These are phyloP conservation scores for Penicillium griseofulvum DNA, from an alignment of 2,329 filamentous ascomycete genomes.

Conservation along the genomic window DNA sequence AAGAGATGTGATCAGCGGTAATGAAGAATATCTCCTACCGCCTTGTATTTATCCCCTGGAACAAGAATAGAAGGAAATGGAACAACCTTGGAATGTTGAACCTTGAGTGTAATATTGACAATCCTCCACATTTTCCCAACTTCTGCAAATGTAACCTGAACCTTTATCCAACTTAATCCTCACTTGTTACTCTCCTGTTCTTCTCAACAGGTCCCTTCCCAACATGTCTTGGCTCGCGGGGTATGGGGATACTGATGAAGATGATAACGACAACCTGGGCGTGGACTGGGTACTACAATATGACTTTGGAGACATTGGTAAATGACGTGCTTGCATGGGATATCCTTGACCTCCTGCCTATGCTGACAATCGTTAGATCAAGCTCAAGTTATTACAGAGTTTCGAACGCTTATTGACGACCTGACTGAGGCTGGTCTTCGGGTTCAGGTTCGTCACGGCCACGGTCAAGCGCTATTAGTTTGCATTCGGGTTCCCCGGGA, in stretches of 20 bases:
- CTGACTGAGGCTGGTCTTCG: constrained; percentile 77
- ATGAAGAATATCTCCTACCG: neutral
- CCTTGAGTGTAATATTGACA: neutral
- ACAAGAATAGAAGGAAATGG: neutral
- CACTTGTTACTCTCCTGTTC: neutral
- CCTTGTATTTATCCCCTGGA: neutral
- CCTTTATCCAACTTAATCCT: neutral
- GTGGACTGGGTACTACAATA: constrained; percentile 90
- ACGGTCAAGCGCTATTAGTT: constrained; percentile 71
- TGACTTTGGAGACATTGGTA: constrained; percentile 67
- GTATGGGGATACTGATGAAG: constrained; percentile 22
- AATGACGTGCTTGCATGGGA: constrained; percentile 13
- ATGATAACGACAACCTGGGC: constrained; percentile 62
- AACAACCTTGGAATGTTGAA: neutral
- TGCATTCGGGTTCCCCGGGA: constrained; percentile 79
- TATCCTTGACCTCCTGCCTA: constrained; percentile 7
- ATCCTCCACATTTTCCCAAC: neutral
- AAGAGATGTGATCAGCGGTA: neutral
- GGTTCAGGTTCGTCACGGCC: constrained; percentile 81
- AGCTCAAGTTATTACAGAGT: constrained; percentile 67
- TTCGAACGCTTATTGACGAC: constrained; percentile 72
- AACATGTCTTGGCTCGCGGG: constrained; percentile 30
- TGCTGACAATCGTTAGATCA: constrained; percentile 53
- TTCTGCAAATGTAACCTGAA: neutral
- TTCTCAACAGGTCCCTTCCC: neutral